Percentiles rank a stretch among this genome's conserved stretches.
phyloP scores from a whole-genome alignment of 495 filamentous ascomycete genomes.

The Talaromyces thailandensis region DNA sequence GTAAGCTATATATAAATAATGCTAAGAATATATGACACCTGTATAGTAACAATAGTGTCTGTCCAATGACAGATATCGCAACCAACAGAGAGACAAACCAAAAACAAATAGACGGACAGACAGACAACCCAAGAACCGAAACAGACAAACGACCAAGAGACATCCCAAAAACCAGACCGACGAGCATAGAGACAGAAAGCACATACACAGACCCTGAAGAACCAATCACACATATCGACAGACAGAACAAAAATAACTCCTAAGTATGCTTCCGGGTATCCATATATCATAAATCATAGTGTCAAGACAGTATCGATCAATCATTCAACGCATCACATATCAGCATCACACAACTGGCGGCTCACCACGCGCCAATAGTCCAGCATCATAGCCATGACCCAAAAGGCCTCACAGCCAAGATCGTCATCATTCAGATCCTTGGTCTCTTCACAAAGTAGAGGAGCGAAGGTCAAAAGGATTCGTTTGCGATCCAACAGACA shows the following conservation, averaged over 20 bases:
- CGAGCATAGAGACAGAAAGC: neutral
- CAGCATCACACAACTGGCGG: slow-evolving; percentile 17
- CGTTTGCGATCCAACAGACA: slow-evolving; percentile 17
- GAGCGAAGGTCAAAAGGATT: slow-evolving; percentile 24
- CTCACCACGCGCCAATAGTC: slow-evolving; percentile 25
- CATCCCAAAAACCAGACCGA: neutral
- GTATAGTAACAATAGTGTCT: neutral
- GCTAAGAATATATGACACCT: neutral
- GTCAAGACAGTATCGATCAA: neutral
- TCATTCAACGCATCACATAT: neutral
- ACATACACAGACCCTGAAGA: neutral
- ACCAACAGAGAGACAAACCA: neutral
- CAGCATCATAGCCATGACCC: slow-evolving; percentile 24
- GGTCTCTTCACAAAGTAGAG: slow-evolving; percentile 18
- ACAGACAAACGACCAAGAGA: too few relatives aligned
- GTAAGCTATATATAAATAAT: neutral
- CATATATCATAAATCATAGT: slow-evolving; percentile 5
- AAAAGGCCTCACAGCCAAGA: slow-evolving; percentile 22
- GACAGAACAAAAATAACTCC: neutral
- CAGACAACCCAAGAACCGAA: too few relatives aligned
- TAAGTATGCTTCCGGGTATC: neutral
- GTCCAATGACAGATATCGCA: neutral
- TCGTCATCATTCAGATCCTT: slow-evolving; percentile 13
- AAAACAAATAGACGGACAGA: neutral
- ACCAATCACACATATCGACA: neutral